These are phyloP conservation scores for Pythium plurisporium DNA, from an alignment of 352 stramenopile genomes.

Conservation along the genomic window DNA sequence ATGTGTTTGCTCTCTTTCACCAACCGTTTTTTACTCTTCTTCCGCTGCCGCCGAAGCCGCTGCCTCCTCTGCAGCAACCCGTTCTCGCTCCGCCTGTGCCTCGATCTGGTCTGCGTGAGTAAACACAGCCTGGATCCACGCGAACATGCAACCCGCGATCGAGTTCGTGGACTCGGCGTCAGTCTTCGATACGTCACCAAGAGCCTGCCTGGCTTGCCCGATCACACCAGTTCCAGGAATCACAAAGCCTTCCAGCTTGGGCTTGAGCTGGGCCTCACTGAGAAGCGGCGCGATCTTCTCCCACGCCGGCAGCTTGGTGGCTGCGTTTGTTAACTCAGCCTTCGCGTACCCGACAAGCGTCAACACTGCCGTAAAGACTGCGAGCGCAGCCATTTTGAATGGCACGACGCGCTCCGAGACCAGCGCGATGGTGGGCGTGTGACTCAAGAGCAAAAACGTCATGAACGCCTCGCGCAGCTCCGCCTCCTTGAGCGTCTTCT, in stretches of 20 bases:
- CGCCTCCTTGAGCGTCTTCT: conserved; percentile 48
- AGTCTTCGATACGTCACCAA: conserved; percentile 40
- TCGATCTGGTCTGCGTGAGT: conserved; percentile 52
- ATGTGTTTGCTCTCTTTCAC: not conserved
- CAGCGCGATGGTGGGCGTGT: conserved; percentile 45
- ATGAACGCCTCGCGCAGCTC: conserved; percentile 54
- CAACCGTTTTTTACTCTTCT: conserved; percentile 1
- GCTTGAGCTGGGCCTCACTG: conserved; percentile 29
- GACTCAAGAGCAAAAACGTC: conserved; percentile 42
- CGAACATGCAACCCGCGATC: conserved; percentile 43
- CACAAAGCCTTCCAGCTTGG: conserved; percentile 28
- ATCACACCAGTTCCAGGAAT: conserved; percentile 16
- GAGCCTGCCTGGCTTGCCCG: conserved; percentile 33
- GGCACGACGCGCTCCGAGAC: conserved; percentile 43
- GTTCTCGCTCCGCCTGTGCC: conserved; percentile 28
- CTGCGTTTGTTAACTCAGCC: conserved; percentile 37
- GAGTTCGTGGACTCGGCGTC: conserved; percentile 48
- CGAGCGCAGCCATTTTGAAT: conserved; percentile 49
- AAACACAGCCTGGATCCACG: conserved; percentile 51
- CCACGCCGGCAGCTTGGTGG: conserved; percentile 57
- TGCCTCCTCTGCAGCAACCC: conserved; percentile 31
- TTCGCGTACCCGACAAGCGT: conserved; percentile 45
- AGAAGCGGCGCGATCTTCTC: conserved; percentile 54
- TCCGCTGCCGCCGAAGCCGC: conserved; percentile 22
- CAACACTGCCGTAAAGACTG: conserved; percentile 43